Evolutionary conservation across 805 yeast species (phyloP), one percentile per base, ranked within the genome.

Genomic region (Sugiyamaella floridensis): DNA sequence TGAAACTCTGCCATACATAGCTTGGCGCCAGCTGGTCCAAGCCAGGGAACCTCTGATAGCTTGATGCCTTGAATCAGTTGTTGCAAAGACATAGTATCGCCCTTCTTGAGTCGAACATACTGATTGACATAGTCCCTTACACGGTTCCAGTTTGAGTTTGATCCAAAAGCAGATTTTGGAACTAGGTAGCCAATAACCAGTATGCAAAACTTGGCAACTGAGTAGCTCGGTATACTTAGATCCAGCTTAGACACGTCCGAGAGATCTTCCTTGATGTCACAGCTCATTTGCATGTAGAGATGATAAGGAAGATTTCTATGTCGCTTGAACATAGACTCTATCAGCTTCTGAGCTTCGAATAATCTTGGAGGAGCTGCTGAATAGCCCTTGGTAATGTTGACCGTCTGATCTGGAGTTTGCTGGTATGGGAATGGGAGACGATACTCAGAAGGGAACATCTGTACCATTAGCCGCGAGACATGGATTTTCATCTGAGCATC

Each of bases 101-200:
- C 67, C 10, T 71, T 62, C 0, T 74, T 68, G 28, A 75, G 59
- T 12, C 61, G 58, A 0, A 85, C 51, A 28, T 76, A 67, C 1
- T 48, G 26, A 0, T 76, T 66, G 0, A 85, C 59, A 9, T 64
- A 63, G 3, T 58, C 54, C 43, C 72, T 60, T 0, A 85, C 60
- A 0, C 61, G 49, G 0, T 73, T 52, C 61, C 77, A 77, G 60
- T 86, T 86, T 12, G 60, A 55, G 2, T 56, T 59, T 2, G 78
- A 64, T 0, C 95, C 95, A 68, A 81, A 78, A 0, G 76, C 52
- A 6, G 71, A 74, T 0, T 58, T 19, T 0, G 89, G 86, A 19
- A 85, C 67, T 0, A 83, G 57, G 48, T 72, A 74, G 11, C 75
- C 77, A 4, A 80, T 50, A 0, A 82, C 52, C 8, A 29, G 26